Evolutionary conservation across 2,329 filamentous ascomycete genomes (phyloP), one percentile per base, ranked within the genome.

Genomic region (Exophiala xenobiotica): DNA sequence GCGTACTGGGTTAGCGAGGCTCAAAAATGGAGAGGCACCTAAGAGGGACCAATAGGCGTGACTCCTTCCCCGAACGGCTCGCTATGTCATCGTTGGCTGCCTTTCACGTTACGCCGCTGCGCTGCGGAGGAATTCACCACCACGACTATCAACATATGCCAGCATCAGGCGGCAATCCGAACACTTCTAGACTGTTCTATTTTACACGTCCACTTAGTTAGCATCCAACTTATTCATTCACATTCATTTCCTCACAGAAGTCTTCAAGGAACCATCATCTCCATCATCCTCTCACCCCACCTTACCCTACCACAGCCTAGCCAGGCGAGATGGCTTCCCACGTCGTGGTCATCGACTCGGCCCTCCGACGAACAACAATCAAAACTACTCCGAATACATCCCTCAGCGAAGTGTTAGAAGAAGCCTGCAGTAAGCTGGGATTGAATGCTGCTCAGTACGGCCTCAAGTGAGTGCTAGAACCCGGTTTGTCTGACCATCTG

Each of bases 391-490:
- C 90, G 0, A 79, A 80, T 49, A 96, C 86, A 58, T 87, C 89
- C 63, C 74, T 99, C 61, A 86, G 86, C 51, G 91, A 96, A 66
- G 81, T 99, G 1, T 78, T 96, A 14, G 82, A 89, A 56, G 87
- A 97, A 70, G 92, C 92, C 39, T 97, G 92, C 68, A 77, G 78
- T 61, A 95, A 92, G 74, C 81, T 96, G 61, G 85, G 83, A 53
- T 72, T 92, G 24, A 76, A 83, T 53, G 76, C 86, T 24, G 84
- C 85, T 59, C 86, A 87, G 57, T 93, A 88, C 71, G 80, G 86
- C 18, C 73, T 99, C 52, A 97, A 95, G 87, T 92, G 74, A 64
- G 73, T 67, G 22, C 31, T 19, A 9, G n/a, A 20, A 26, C 6
- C 26, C 24, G 20, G 14, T 19, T 6, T 26, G 6, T 41, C 49